Percentiles rank a stretch among this genome's conserved stretches.
Conservation (phyloP, 1,139 yeast genomes). For the Magnusiomyces paraingens region DNA sequence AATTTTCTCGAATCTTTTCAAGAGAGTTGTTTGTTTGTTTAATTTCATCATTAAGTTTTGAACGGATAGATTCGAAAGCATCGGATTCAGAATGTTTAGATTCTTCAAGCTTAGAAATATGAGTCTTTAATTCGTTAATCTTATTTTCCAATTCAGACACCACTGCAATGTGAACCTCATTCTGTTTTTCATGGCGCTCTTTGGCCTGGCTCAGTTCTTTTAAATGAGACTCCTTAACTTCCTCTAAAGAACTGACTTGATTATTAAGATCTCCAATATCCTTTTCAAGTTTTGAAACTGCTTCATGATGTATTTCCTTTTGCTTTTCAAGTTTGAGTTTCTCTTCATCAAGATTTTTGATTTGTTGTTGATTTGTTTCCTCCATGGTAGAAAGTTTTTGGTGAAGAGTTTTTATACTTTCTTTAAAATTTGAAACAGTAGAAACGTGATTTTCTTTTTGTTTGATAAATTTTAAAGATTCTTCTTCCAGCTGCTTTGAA, state of each 20-base stretch:
- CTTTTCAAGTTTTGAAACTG: background rate
- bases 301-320: background rate
- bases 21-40: constrained; percentile 10
- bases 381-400: background rate
- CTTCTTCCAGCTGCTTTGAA: background rate
- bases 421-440: constrained; percentile 3
- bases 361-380: background rate
- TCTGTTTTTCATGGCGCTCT: background rate
- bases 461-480: background rate
- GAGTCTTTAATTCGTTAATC: constrained; percentile 4
- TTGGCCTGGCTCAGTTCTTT: background rate
- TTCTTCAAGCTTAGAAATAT: constrained; percentile 8
- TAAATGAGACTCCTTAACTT: background rate
- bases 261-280: background rate
- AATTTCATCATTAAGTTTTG: constrained; percentile 13
- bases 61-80: constrained; percentile 8
- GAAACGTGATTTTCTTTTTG: background rate
- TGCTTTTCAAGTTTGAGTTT: constrained; percentile 9
- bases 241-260: background rate
- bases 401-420: constrained; percentile 8
- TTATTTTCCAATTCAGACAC: constrained; percentile 4
- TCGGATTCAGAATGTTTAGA: constrained; percentile 10
- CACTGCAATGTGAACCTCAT: background rate
- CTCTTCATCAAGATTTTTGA: background rate
- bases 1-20: constrained; percentile 12